Base-by-base conservation (phyloP, 352 stramenopile genomes). In the Thalassiosira livingstoniorum region DNA sequence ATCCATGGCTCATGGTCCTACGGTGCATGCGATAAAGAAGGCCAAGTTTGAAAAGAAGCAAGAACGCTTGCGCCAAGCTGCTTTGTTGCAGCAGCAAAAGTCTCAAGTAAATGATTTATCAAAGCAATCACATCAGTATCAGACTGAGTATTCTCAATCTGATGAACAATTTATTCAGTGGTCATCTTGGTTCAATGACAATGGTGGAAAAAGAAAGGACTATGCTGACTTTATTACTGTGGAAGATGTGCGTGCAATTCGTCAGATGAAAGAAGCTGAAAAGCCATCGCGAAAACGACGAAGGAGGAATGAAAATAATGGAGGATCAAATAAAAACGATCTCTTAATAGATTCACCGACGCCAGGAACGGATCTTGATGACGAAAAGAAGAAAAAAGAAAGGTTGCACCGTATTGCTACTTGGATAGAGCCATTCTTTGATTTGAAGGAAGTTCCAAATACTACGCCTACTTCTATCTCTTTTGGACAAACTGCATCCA, bases 31-130 rank as follows among this genome's bases (percentile, higher is more conserved):
- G 23, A 68, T 79, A 51, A 87, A 87, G 63, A 29, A 63, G 47
- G 68, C 62, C n/a, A 83, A 87, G 65, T 87, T 66, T 55, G 68
- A 82, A 73, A 75, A 74, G 66, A 87, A 87, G 63, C 74, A 83
- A 55, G 54, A 82, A 34, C 80, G 73, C 23, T 32, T 31, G 34
- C 62, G 47, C 5, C 80, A 69, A 64, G 39, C 65, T 34, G 55
- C 25, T n/a, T 29, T 47, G 45, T 15, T 37, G 25, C 2, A 68
- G 31, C 25, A 32, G 18, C 31, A 45, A 65, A 11, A 63, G 42
- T n/a, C 2, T 58, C 29, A 60, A 23, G 5, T 23, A 23, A 25
- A 23, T 39, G 15, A 47, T 47, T 47, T 47, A 47, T 15, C 15
- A 47, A 47, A 47, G 39, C 39, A 47, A 15, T 15, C 7, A 53